Base-by-base conservation (phyloP, 805 yeast genomes). In the Candida boidinii region DNA sequence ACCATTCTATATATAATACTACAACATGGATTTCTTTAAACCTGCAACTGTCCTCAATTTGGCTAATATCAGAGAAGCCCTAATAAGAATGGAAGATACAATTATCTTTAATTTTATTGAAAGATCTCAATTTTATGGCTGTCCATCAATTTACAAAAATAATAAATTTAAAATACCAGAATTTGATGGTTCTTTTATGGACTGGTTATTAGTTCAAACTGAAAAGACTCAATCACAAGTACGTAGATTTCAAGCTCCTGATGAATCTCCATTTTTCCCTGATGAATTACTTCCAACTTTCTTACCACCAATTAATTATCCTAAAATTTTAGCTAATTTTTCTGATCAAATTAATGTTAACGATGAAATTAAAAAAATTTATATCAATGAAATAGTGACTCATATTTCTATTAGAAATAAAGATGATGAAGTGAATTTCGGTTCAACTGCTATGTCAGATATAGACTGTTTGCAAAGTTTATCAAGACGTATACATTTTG, bases 11-110 rank as follows among this genome's bases (percentile, higher is more conserved):
- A 28, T 13, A 19, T 13, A 28, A n/a, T 7, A 23, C 21, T 7
- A 14, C 9, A 42, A 22, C 14, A 86, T 88, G 95, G 94, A 88
- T 59, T 88, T 87, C 56, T 70, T 72, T 54, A 74, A 77, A 44
- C 92, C 95, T 13, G 81, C 79, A 30, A 73, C 94, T 1, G 95
- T 85, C 6, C 68, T 92, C 31, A 73, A 86, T 48, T 64, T 92
- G 37, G 65, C 64, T 46, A 87, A 92, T 58, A 92, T 92, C 48
- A 76, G 98, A 41, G 77, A 73, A 39, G 81, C 85, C 13, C 66
- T 92, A 29, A 79, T 88, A 25, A 74, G 95, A 34, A 86, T 92
- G 96, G 98, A 92, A 53, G 97, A 92, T 57, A 83, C 96, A 6
- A 87, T 92, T 45, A 81, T 92, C 39, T 92, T 88, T 66, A 83